These are phyloP conservation scores for Trichoderma atrobrunneum DNA, from an alignment of 2,329 filamentous ascomycete genomes.

Conservation along the genomic window DNA sequence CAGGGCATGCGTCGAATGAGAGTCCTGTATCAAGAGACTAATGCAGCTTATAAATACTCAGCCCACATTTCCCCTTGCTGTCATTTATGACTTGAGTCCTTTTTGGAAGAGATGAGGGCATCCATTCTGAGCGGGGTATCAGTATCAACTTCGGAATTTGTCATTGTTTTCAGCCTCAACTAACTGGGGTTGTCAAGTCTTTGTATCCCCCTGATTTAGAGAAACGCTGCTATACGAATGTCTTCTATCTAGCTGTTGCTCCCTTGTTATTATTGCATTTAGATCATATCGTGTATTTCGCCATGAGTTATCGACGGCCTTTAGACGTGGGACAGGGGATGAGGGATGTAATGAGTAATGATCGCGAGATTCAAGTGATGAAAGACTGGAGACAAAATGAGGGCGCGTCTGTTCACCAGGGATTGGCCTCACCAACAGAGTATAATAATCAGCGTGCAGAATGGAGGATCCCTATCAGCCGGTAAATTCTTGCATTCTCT, in stretches of 20 bases:
- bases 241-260: not conserved
- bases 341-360: not conserved
- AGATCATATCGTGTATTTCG: not conserved
- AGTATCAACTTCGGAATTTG: not conserved
- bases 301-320: not conserved
- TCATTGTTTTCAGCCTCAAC: not conserved
- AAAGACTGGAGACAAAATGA: constrained; percentile 11
- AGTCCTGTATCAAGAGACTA: not conserved
- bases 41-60: not conserved
- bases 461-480: constrained; percentile 10
- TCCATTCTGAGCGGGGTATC: not conserved
- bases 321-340: constrained; percentile 9
- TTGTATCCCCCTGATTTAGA: not conserved
- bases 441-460: constrained; percentile 13
- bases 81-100: constrained; percentile 3
- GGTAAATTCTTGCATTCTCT: not conserved
- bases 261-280: not conserved
- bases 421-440: constrained; percentile 7
- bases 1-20: not conserved
- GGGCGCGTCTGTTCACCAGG: not conserved
- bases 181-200: not conserved
- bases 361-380: constrained; percentile 8
- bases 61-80: not conserved
- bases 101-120: not conserved
- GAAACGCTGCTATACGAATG: not conserved